Conservation (phyloP, 345 rosid species). For the Dipteronia sinensis region DNA sequence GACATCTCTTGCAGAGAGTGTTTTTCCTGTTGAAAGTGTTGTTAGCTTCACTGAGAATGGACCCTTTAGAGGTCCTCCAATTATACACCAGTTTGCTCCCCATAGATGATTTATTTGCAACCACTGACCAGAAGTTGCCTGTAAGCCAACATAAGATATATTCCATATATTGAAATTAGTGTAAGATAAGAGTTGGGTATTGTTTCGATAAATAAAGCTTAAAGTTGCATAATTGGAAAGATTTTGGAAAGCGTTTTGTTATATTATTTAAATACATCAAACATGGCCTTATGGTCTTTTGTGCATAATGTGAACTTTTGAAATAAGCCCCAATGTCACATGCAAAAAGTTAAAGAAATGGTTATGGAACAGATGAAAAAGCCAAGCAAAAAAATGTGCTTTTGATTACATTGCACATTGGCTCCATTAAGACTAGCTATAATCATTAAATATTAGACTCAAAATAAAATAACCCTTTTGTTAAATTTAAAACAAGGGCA, state of each 20-base stretch:
- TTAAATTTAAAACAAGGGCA: constrained; percentile 20
- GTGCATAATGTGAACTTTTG: constrained; percentile 3
- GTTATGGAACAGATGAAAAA: constrained; percentile 11
- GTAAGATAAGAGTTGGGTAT: background rate
- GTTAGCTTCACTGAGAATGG: constrained; percentile 92
- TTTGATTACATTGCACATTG: constrained; percentile 18
- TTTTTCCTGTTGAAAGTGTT: constrained; percentile 62
- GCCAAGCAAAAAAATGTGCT: constrained; percentile 20
- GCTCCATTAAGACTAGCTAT: background rate
- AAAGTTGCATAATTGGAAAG: background rate
- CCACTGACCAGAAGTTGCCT: constrained; percentile 79
- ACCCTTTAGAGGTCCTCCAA: constrained; percentile 75
- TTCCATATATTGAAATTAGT: background rate
- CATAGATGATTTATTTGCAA: constrained; percentile 87
- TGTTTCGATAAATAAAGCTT: background rate
- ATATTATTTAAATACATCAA: background rate
- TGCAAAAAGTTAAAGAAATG: constrained; percentile 25
- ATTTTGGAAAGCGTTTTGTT: background rate
- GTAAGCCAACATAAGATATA: constrained; percentile 17
- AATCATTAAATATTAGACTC: background rate
- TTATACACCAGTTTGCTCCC: constrained; percentile 93
- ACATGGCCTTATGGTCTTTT: background rate
- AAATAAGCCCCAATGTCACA: constrained; percentile 32
- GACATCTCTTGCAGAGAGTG: constrained; percentile 83
- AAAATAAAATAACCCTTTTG: background rate